phyloP scores from a whole-genome alignment of 768 basidiomycete genomes.

The Boletus barrowsii region DNA sequence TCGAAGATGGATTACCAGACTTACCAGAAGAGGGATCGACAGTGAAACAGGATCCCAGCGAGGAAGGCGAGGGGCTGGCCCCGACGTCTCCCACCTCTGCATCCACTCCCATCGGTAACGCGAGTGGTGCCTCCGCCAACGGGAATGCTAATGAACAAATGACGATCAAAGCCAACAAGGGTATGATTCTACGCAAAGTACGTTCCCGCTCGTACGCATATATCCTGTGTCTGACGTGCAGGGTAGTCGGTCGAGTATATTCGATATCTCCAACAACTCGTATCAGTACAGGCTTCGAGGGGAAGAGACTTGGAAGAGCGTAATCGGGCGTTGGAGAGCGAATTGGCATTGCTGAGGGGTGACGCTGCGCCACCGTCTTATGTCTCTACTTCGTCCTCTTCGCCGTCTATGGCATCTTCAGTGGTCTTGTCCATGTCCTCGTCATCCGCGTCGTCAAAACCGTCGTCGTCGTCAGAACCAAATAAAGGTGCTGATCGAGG shows the following conservation, averaged over 20 bases:
- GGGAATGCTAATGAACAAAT: slow-evolving; percentile 29
- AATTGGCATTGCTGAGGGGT: slow-evolving; percentile 25
- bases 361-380: slow-evolving; percentile 7
- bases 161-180: slow-evolving; percentile 88
- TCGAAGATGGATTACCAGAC: slow-evolving; percentile 28
- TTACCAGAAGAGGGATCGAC: slow-evolving; percentile 26
- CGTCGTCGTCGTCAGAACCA: slow-evolving; percentile 3
- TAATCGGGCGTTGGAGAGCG: slow-evolving; percentile 42
- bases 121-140: background rate
- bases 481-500: background rate
- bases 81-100: slow-evolving; percentile 22
- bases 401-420: slow-evolving; percentile 18
- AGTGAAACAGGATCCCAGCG: slow-evolving; percentile 30
- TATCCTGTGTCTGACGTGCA: slow-evolving; percentile 1
- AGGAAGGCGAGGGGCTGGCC: slow-evolving; percentile 25
- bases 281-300: slow-evolving; percentile 71
- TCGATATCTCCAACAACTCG: slow-evolving; percentile 83
- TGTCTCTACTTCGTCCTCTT: slow-evolving; percentile 16
- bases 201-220: background rate
- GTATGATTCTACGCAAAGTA: slow-evolving; percentile 86
- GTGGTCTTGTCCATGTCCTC: slow-evolving; percentile 18
- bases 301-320: slow-evolving; percentile 79
- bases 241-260: slow-evolving; percentile 47
- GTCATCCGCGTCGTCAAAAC: slow-evolving; percentile 11
- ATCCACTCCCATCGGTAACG: slow-evolving; percentile 6